phyloP scores from a whole-genome alignment of 345 rosid species.

The Lepidium africanum region DNA sequence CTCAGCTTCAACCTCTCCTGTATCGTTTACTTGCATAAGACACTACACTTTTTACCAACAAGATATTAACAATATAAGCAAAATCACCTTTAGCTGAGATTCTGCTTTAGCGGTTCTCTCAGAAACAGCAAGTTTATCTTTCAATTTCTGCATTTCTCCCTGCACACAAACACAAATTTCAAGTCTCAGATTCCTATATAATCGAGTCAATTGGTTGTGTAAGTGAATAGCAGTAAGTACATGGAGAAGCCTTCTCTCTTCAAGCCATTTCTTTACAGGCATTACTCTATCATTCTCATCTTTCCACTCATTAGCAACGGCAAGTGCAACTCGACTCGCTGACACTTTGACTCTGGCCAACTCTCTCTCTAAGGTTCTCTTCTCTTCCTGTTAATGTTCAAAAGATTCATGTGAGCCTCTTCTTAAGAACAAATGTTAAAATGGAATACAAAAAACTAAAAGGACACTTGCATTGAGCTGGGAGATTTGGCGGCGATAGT shows the following conservation, averaged over 20 bases:
- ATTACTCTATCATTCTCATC: conserved; percentile 88
- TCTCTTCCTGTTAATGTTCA: conserved; percentile 55
- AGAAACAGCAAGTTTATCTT: conserved; percentile 61
- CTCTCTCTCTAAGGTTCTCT: conserved; percentile 90
- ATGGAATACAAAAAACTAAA: background rate
- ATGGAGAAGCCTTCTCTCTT: conserved; percentile 83
- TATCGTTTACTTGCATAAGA: background rate
- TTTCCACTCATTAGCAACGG: conserved; percentile 93
- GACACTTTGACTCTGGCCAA: conserved; percentile 78
- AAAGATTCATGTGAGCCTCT: background rate
- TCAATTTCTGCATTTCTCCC: conserved; percentile 88
- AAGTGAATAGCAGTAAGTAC: conserved; percentile 27
- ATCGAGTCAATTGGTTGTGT: background rate
- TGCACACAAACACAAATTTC: conserved; percentile 16
- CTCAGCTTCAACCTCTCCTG: conserved; percentile 80
- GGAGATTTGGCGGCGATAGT: conserved; percentile 65
- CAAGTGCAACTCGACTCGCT: conserved; percentile 74
- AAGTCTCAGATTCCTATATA: background rate
- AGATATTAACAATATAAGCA: background rate
- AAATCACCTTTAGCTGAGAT: conserved; percentile 72
- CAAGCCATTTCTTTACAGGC: conserved; percentile 90
- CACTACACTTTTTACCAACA: background rate
- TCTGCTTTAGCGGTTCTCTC: conserved; percentile 93
- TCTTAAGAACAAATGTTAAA: background rate
- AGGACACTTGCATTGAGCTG: conserved; percentile 51